These are phyloP conservation scores for Trematosphaeria pertusa DNA, from an alignment of 2,329 filamentous ascomycete species.

Conservation along the genomic window DNA sequence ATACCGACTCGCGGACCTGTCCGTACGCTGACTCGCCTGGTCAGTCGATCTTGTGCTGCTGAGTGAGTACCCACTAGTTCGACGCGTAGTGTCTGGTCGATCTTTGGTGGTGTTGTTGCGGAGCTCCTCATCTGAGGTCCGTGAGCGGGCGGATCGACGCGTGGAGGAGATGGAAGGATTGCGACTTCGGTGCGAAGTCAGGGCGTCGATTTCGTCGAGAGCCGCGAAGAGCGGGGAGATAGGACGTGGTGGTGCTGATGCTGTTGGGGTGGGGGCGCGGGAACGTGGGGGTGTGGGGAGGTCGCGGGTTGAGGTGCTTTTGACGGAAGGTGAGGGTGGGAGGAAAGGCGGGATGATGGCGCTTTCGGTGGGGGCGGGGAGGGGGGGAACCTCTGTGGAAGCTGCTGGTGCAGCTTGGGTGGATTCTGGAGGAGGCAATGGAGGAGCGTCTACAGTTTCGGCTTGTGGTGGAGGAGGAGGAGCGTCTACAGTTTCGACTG, in stretches of 20 bases:
- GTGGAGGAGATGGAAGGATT: constrained; percentile 32
- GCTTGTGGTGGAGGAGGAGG: constrained; percentile 11
- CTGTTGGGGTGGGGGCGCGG: constrained; percentile 31
- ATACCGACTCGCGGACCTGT: constrained; percentile 31
- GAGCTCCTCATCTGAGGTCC: constrained; percentile 30
- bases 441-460: constrained; percentile 1
- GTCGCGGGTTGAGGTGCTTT: constrained; percentile 18
- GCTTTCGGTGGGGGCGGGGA: constrained; percentile 26
- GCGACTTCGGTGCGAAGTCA: constrained; percentile 35
- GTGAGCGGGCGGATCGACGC: constrained; percentile 39
- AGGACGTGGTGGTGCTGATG: too few species aligned
- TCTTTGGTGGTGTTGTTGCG: constrained; percentile 23
- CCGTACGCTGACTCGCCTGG: constrained; percentile 2
- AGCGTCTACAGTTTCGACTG: constrained; percentile 1
- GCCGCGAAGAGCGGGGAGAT: constrained; percentile 44
- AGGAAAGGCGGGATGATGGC: constrained; percentile 29
- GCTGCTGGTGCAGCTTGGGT: too few species aligned
- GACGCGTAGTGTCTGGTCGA: constrained; percentile 27
- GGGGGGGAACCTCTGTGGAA: neutral
- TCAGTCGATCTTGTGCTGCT: constrained; percentile 28
- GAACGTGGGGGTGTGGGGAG: constrained; percentile 37
- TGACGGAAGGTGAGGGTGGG: constrained; percentile 21
- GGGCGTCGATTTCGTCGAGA: constrained; percentile 43
- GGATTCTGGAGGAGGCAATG: constrained; percentile 9
- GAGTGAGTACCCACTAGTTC: constrained; percentile 40